Percentiles rank a stretch among this genome's conserved stretches.
Conservation (phyloP, 78 protist genomes). For the Dictyostelium capitatum region DNA sequence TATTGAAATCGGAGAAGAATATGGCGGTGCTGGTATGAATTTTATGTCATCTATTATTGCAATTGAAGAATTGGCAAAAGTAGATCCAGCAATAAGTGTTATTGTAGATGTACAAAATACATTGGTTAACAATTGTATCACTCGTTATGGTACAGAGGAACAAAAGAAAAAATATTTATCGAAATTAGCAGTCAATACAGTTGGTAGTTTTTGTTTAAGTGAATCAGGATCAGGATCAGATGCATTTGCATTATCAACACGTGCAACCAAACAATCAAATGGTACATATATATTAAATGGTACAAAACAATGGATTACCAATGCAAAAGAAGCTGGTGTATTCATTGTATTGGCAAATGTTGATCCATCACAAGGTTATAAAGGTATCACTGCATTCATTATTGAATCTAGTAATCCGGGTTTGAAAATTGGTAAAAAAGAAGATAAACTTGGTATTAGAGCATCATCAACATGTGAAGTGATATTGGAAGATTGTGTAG, state of each 20-base stretch:
- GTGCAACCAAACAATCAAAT: constrained; percentile 85
- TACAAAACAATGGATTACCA: constrained; percentile 96
- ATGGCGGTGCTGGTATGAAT: constrained; percentile 93
- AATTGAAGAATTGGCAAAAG: constrained; percentile 94
- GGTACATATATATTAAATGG: constrained; percentile 95
- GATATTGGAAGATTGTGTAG: constrained; percentile 86
- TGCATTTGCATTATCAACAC: constrained; percentile 95
- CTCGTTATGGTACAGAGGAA: constrained; percentile 84
- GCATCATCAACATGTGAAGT: constrained; percentile 95
- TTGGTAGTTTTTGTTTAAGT: constrained; percentile 95
- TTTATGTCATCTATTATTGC: constrained; percentile 88
- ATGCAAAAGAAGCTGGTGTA: constrained; percentile 92
- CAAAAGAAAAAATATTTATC: constrained; percentile 87
- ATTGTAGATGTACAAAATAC: constrained; percentile 89
- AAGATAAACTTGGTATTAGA: constrained; percentile 96
- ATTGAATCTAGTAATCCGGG: constrained; percentile 91
- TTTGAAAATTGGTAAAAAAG: constrained; percentile 92
- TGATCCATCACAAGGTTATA: constrained; percentile 81
- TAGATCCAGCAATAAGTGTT: constrained; percentile 87
- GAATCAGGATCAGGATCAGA: constrained; percentile 94
- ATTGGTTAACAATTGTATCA: constrained; percentile 79
- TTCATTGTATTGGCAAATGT: constrained; percentile 96
- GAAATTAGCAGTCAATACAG: constrained; percentile 80
- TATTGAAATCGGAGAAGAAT: constrained; percentile 88
- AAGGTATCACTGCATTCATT: constrained; percentile 97